Base-by-base conservation (phyloP, 805 yeast species). In the Martiniozyma abietophila region DNA sequence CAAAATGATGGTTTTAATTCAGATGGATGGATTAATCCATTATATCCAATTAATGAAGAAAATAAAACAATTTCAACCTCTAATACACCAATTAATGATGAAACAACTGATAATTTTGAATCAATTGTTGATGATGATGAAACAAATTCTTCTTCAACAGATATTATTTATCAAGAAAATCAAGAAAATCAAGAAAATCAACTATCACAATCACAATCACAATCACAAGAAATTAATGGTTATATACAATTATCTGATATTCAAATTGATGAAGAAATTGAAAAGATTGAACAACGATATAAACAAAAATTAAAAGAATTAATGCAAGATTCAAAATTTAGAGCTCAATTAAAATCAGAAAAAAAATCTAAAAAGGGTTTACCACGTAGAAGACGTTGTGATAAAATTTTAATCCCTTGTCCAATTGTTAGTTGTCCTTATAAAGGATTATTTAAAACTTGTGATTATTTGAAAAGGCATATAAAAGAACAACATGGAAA, bases 381-480 rank as follows among this genome's bases (percentile, higher is more conserved):
- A 22, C 10, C 10, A 22, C 10, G n/a, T 6, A 20, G 32, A 18
- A 24, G 28, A 6, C 31, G 36, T 14, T 34, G 27, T 14, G 21
- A 27, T 11, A 34, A 34, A 25, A 34, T 34, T 6, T 24, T 27
- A 12, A 23, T 23, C 12, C 32, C 31, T 10, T 35, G 38, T 29
- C 38, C 38, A 10, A 25, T 35, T 19, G 16, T 24, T 10, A 40
- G 36, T 7, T 53, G 58, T 41, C 49, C 45, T 18, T 53, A 53
- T 35, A 49, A 45, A 24, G 57, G 58, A 10, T 48, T 53, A 6
- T 53, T 53, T 30, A 37, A 49, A 17, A 51, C 58, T 4, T 52
- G 48, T 18, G 58, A 53, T 25, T 53, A 53, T 29, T 27, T 53
- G 14, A 43, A 54, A 28, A 44, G 58, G 36, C 58, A 53, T 32